These are phyloP conservation scores for Melocanna baccifera DNA, from an alignment of 176 grass and related monocot genomes.

Conservation along the genomic window DNA sequence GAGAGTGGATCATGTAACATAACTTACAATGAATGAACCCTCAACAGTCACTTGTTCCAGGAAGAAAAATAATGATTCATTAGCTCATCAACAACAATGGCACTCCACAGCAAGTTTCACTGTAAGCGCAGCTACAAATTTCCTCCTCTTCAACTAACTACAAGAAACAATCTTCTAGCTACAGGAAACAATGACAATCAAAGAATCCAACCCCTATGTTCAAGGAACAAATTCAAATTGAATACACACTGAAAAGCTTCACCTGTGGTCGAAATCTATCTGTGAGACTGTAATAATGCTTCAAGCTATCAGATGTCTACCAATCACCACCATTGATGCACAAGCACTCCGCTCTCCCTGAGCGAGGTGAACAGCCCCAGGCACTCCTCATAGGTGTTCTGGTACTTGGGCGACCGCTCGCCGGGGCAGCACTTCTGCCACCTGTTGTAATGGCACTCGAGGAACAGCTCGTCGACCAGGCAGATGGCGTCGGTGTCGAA, in stretches of 20 bases:
- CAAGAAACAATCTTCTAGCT: neutral
- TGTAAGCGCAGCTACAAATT: neutral
- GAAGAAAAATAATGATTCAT: neutral
- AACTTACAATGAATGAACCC: too few relatives aligned
- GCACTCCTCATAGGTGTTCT: slow-evolving; percentile 59
- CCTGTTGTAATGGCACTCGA: slow-evolving; percentile 87
- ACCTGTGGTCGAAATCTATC: neutral
- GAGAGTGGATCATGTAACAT: neutral
- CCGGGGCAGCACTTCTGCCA: slow-evolving; percentile 80
- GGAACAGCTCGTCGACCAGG: slow-evolving; percentile 68
- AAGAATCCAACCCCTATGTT: neutral
- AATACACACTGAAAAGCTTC: neutral
- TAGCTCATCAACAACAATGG: neutral
- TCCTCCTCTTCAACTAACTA: neutral
- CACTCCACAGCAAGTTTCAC: neutral
- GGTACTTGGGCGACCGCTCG: slow-evolving; percentile 67
- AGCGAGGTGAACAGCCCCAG: slow-evolving; percentile 54
- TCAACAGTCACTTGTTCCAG: too few relatives aligned
- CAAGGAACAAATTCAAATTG: neutral
- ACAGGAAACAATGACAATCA: neutral
- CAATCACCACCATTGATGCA: slow-evolving; percentile 80
- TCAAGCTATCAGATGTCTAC: neutral
- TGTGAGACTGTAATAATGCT: neutral
- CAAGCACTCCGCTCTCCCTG: slow-evolving; percentile 64
- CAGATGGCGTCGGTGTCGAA: slow-evolving; percentile 54